These are phyloP conservation scores for Sarocladium brachiariae DNA, from an alignment of 2,329 filamentous ascomycete species.

Conservation along the genomic window DNA sequence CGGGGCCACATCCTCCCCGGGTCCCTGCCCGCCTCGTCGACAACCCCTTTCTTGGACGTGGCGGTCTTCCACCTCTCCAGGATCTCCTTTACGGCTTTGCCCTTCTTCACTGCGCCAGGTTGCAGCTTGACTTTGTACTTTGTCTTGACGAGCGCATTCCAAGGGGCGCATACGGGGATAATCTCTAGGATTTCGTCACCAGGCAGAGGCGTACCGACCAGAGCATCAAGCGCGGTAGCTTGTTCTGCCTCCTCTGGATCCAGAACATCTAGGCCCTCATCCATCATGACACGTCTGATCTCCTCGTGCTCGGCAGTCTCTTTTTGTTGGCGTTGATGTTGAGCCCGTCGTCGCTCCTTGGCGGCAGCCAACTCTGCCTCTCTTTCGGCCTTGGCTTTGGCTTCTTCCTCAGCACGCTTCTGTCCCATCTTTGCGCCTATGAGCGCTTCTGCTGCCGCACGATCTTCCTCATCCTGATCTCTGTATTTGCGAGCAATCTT, in stretches of 20 bases:
- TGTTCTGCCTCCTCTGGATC: slow-evolving; percentile 53
- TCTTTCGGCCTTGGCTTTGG: slow-evolving; percentile 63
- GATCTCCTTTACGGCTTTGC: slow-evolving; percentile 88
- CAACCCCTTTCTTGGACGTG: slow-evolving; percentile 47
- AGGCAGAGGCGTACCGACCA: slow-evolving; percentile 70
- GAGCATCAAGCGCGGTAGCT: slow-evolving; percentile 54
- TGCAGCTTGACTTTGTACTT: slow-evolving; percentile 97
- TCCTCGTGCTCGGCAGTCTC: slow-evolving; percentile 74
- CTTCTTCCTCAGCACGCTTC: slow-evolving; percentile 62
- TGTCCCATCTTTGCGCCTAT: slow-evolving; percentile 68
- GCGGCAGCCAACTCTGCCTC: slow-evolving; percentile 58
- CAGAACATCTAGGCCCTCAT: slow-evolving; percentile 50
- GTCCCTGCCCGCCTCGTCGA: slow-evolving; percentile 55
- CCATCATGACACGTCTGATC: slow-evolving; percentile 51
- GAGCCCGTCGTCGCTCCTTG: slow-evolving; percentile 67
- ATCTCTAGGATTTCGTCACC: slow-evolving; percentile 76
- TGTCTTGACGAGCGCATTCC: slow-evolving; percentile 56
- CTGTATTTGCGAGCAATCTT: slow-evolving; percentile 87
- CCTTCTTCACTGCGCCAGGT: slow-evolving; percentile 84
- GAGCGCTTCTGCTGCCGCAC: slow-evolving; percentile 73
- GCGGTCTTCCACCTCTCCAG: slow-evolving; percentile 72
- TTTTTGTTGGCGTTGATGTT: slow-evolving; percentile 71
- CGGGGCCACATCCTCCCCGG: slow-evolving; percentile 75
- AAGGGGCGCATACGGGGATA: slow-evolving; percentile 59
- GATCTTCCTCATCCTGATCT: slow-evolving; percentile 91